Conservation (phyloP, 2,329 filamentous ascomycete species). For the Fonsecaea nubica region DNA sequence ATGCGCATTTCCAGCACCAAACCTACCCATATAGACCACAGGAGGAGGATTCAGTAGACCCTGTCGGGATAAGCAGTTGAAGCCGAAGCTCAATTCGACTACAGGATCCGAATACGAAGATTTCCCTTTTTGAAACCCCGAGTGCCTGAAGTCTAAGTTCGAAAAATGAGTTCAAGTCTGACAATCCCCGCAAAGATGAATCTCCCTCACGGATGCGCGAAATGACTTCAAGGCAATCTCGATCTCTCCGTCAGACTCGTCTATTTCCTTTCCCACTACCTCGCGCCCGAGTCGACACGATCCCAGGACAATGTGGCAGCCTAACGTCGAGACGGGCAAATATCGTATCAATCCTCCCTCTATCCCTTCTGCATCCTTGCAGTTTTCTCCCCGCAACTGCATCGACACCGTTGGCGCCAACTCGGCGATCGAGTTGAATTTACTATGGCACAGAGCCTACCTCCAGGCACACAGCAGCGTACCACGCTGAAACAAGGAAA, state of each 20-base stretch:
- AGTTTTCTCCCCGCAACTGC: neutral
- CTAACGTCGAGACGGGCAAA: slow-evolving; percentile 22
- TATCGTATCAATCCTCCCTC: slow-evolving; percentile 22
- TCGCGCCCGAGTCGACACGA: neutral
- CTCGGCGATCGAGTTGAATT: neutral
- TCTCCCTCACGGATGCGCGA: too few relatives aligned
- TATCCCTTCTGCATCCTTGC: neutral
- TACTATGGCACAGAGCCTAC: neutral
- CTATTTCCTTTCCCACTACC: neutral
- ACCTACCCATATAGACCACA: too few relatives aligned
- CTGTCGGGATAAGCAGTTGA: neutral
- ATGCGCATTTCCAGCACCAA: too few relatives aligned
- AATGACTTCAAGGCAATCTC: too few relatives aligned
- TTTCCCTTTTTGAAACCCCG: slow-evolving; percentile 7
- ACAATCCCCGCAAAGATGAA: neutral
- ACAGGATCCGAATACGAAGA: slow-evolving; percentile 14
- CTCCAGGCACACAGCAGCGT: slow-evolving; percentile 1
- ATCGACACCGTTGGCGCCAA: neutral
- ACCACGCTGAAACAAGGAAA: slow-evolving; percentile 12
- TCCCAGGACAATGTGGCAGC: slow-evolving; percentile 13
- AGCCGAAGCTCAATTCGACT: neutral
- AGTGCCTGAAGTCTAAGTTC: neutral
- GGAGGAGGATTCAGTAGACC: too few relatives aligned
- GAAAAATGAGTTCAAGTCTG: neutral
- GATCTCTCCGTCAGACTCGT: neutral